Evolutionary conservation across 2,329 filamentous ascomycete species (phyloP).

Genomic region (Zalaria sp.): DNA sequence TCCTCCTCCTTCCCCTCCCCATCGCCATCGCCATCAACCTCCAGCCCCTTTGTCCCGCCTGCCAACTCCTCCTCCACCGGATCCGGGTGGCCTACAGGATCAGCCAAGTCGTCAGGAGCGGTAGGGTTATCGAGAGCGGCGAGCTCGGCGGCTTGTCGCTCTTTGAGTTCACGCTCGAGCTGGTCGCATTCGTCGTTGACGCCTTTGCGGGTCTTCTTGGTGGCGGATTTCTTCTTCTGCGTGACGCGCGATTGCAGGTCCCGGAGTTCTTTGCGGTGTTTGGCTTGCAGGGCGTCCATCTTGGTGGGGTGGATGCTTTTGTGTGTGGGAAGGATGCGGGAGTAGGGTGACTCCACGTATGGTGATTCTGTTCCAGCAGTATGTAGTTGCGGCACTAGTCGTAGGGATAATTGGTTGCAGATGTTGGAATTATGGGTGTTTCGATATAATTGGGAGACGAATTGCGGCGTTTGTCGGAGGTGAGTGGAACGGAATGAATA

Average conservation of each 20-base stretch:
- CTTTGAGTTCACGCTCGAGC: slow-evolving; percentile 41
- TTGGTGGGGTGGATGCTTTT: background rate
- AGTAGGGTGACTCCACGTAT: too few relatives aligned
- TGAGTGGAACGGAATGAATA: too few relatives aligned
- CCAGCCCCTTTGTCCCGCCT: background rate
- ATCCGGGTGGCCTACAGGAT: background rate
- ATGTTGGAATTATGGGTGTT: too few relatives aligned
- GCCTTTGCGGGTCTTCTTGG: slow-evolving; percentile 56
- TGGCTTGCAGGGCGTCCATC: slow-evolving; percentile 63
- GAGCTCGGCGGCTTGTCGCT: slow-evolving; percentile 38
- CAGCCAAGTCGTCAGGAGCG: background rate
- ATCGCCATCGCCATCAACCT: slow-evolving; percentile 2
- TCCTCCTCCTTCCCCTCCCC: background rate
- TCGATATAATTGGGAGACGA: too few relatives aligned
- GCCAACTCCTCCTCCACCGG: slow-evolving; percentile 1
- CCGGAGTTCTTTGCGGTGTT: slow-evolving; percentile 76
- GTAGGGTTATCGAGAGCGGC: slow-evolving; percentile 26
- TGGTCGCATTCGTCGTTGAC: slow-evolving; percentile 49
- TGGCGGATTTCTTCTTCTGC: slow-evolving; percentile 93
- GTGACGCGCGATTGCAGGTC: slow-evolving; percentile 77
- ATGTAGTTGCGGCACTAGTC: too few relatives aligned
- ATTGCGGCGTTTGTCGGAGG: too few relatives aligned
- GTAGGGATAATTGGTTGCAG: too few relatives aligned
- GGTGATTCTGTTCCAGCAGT: too few relatives aligned
- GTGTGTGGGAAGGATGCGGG: too few relatives aligned